A percentile compares a stretch with the other conserved stretches of the same genome.
phyloP scores from a whole-genome alignment of 495 filamentous ascomycete species.

The Aeminium ludgeri region DNA sequence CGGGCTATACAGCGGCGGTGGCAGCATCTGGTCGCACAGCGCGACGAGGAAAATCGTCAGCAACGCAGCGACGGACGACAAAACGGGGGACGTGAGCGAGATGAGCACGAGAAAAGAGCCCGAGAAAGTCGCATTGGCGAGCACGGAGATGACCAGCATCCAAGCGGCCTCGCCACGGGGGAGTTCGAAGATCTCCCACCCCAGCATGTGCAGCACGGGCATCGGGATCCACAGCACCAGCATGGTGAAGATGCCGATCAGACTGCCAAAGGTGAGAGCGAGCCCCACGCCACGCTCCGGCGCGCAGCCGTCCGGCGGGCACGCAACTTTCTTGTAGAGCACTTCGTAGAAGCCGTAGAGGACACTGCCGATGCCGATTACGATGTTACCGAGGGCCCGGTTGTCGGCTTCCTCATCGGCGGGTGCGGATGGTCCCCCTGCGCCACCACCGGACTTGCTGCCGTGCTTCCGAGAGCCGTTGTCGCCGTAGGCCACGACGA shows the following conservation, averaged over 20 bases:
- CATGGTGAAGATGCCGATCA: constrained; percentile 74
- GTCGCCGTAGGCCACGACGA: constrained; percentile 87
- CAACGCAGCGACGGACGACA: constrained; percentile 78
- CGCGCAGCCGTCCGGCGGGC: constrained; percentile 75
- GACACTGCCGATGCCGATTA: constrained; percentile 86
- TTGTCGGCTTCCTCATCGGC: constrained; percentile 35
- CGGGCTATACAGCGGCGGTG: constrained; percentile 42
- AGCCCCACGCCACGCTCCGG: constrained; percentile 76
- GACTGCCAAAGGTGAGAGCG: constrained; percentile 73
- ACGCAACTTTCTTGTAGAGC: constrained; percentile 79
- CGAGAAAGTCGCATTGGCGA: constrained; percentile 78
- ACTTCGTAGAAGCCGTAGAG: constrained; percentile 96
- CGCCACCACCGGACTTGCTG: constrained; percentile 33
- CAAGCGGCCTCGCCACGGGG: constrained; percentile 60
- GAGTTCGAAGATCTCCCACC: constrained; percentile 65
- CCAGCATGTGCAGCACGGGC: constrained; percentile 60
- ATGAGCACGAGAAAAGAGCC: constrained; percentile 91
- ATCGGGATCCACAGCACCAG: constrained; percentile 82
- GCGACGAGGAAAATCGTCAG: constrained; percentile 95
- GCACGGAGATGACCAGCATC: constrained; percentile 61
- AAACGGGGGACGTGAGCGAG: constrained; percentile 75
- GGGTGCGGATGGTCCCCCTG: constrained; percentile 26
- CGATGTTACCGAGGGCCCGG: constrained; percentile 63
- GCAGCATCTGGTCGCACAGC: constrained; percentile 71
- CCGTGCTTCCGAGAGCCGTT: constrained; percentile 30